Evolutionary conservation across 352 stramenopile genomes (phyloP).

Genomic region (Globisporangium emineosum): DNA sequence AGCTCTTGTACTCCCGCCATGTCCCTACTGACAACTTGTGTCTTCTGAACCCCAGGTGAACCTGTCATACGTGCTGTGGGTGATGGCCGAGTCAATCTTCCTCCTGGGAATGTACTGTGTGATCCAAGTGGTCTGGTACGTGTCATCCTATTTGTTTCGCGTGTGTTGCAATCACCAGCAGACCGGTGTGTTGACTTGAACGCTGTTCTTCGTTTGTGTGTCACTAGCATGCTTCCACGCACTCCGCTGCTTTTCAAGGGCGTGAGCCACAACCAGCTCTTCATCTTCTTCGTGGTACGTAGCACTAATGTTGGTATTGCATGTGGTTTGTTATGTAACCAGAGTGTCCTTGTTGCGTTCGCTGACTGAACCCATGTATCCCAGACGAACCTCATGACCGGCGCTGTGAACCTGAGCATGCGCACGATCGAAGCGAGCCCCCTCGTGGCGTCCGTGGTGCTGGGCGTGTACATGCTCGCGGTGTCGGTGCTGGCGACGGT

Average conservation of each 20-base stretch:
- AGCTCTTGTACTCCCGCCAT: background rate
- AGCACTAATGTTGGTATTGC: background rate
- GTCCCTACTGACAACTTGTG: background rate
- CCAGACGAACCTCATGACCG: constrained; percentile 78
- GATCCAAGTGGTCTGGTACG: constrained; percentile 65
- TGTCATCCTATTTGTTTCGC: background rate
- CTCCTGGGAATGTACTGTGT: constrained; percentile 53
- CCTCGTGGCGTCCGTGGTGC: constrained; percentile 34
- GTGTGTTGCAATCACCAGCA: background rate
- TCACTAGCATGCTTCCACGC: constrained; percentile 57
- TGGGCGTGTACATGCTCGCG: constrained; percentile 62
- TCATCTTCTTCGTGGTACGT: constrained; percentile 75
- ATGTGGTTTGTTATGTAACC: background rate
- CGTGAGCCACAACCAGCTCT: constrained; percentile 82
- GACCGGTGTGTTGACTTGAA: background rate
- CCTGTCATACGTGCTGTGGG: constrained; percentile 76
- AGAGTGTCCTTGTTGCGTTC: background rate
- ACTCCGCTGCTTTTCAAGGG: constrained; percentile 66
- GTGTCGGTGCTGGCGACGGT: constrained; percentile 53
- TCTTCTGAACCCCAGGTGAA: constrained; percentile 49
- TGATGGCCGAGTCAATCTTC: constrained; percentile 59
- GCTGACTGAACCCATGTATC: background rate
- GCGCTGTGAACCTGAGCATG: constrained; percentile 77
- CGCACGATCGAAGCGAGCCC: constrained; percentile 67
- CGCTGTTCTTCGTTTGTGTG: background rate